Base-by-base conservation (phyloP, 352 stramenopile genomes). In the Phytophthora citrophthora region DNA sequence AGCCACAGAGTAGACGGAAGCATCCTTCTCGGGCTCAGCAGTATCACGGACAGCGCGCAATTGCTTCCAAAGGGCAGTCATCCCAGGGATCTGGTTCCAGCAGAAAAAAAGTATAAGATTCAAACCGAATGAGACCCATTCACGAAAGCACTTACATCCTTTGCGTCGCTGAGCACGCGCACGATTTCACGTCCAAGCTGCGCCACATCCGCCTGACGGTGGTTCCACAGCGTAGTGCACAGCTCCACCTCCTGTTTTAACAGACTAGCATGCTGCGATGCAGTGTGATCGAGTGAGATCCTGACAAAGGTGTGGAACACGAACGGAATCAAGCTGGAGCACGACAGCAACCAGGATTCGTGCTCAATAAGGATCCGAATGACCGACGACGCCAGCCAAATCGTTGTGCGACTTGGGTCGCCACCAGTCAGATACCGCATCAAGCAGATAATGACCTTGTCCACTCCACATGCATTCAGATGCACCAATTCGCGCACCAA, bases 41-140 rank as follows among this genome's bases (percentile, higher is more conserved):
- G 60, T 69, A 54, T 94, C 82, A 1, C 77, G 79, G 9, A 92
- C 82, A 38, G 76, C 88, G 16, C 83, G 75, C 34, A 93, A 64
- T 58, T 93, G 84, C 50, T 94, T 94, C 86, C 86, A 94, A 13
- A 94, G 55, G n/a, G 70, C 48, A 26, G 83, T 90, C 79, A 94
- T 94, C n/a, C 86, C 86, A 2, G 80, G 73, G 27, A 92, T 88
- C 85, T 94, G 23, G 10, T 48, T 34, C 4, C 13, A 52, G 5
- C 64, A 27, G 62, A 34, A 58, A 24, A 61, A 13, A 20, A 20
- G 18, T 13, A 29, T 34, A 34, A 4, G 9, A 34, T 13, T 34
- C 9, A 34, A 34, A 13, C 29, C 0, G 12, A 34, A 34, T 34
- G 29, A 13, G 8, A 32, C 29, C 8, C 9, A 10, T 24, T 31